These are phyloP conservation scores for Zygosaccharomyces pseudobailii DNA, from an alignment of 1,139 yeast genomes.

Conservation along the genomic window DNA sequence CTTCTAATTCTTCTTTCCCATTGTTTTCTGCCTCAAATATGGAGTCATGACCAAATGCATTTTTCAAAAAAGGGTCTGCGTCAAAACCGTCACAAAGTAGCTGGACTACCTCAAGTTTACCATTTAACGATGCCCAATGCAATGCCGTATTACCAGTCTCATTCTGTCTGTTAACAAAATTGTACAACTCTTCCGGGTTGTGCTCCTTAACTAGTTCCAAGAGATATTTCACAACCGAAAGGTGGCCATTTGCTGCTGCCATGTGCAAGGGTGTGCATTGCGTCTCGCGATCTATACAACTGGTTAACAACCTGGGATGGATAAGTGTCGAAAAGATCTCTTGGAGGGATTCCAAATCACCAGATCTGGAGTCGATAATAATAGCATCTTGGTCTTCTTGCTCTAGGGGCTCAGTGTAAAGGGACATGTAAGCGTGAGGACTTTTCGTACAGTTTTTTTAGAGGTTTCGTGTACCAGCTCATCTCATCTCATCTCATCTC, in stretches of 20 bases:
- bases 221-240: slow-evolving; percentile 59
- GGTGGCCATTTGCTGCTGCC: slow-evolving; percentile 93
- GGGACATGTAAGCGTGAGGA: slow-evolving; percentile 29
- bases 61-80: slow-evolving; percentile 78
- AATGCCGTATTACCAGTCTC: slow-evolving; percentile 87
- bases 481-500: slow-evolving; percentile 7
- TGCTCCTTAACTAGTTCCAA: slow-evolving; percentile 42
- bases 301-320: slow-evolving; percentile 44
- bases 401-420: slow-evolving; percentile 31
- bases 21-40: slow-evolving; percentile 85
- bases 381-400: slow-evolving; percentile 82
- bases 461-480: not conserved
- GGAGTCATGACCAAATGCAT: slow-evolving; percentile 72
- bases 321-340: slow-evolving; percentile 63
- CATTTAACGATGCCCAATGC: slow-evolving; percentile 94
- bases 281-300: slow-evolving; percentile 48
- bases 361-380: slow-evolving; percentile 77
- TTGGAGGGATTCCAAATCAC: slow-evolving; percentile 70
- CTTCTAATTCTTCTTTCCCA: slow-evolving; percentile 59
- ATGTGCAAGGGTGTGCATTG: slow-evolving; percentile 79
- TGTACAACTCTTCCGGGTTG: slow-evolving; percentile 37
- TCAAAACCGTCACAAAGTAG: slow-evolving; percentile 64
- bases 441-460: not conserved
- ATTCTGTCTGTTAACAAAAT: slow-evolving; percentile 54
- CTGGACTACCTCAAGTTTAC: slow-evolving; percentile 69